A percentile compares a stretch with the other conserved stretches of the same genome.
These are phyloP conservation scores for Pelargonium australe DNA, from an alignment of 441 rosid genomes.

Conservation along the genomic window DNA sequence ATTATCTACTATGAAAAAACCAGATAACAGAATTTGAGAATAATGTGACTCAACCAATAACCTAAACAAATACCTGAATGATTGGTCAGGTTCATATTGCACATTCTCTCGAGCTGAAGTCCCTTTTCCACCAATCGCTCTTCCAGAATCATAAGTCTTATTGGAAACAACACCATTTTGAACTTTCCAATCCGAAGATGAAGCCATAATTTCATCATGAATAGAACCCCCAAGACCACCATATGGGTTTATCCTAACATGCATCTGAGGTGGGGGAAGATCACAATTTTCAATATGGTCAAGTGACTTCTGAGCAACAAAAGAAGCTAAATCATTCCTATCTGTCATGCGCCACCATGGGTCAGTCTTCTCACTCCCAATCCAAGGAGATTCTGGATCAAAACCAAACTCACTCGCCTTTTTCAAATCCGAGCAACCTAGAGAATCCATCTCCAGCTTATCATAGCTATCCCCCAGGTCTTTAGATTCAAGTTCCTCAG, in stretches of 20 bases:
- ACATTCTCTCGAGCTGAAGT: slow-evolving; percentile 28
- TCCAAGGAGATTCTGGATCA: slow-evolving; percentile 59
- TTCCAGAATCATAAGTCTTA: slow-evolving; percentile 17
- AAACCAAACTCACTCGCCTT: slow-evolving; percentile 33
- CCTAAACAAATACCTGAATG: slow-evolving; percentile 36
- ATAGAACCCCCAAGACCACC: slow-evolving; percentile 34
- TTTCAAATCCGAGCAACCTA: slow-evolving; percentile 30
- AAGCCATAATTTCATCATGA: slow-evolving; percentile 21
- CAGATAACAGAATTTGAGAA: no score
- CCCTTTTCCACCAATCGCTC: slow-evolving; percentile 25
- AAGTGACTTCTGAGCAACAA: slow-evolving; percentile 75
- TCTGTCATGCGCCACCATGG: slow-evolving; percentile 94
- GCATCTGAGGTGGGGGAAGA: slow-evolving; percentile 79
- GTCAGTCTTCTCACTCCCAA: slow-evolving; percentile 45
- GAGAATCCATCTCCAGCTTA: slow-evolving; percentile 29
- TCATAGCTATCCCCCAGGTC: slow-evolving; percentile 37
- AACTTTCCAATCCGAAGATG: slow-evolving; percentile 32
- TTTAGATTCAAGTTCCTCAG: slow-evolving; percentile 24
- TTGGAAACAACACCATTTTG: slow-evolving; percentile 22
- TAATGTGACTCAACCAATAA: slow-evolving; percentile 2
- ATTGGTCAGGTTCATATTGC: slow-evolving; percentile 30
- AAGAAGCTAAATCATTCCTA: slow-evolving; percentile 69
- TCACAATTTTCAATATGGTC: slow-evolving; percentile 77
- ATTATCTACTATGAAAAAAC: neutral
- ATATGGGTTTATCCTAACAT: slow-evolving; percentile 37